phyloP scores from a whole-genome alignment of 352 stramenopile species.

The Phytophthora multivora region DNA sequence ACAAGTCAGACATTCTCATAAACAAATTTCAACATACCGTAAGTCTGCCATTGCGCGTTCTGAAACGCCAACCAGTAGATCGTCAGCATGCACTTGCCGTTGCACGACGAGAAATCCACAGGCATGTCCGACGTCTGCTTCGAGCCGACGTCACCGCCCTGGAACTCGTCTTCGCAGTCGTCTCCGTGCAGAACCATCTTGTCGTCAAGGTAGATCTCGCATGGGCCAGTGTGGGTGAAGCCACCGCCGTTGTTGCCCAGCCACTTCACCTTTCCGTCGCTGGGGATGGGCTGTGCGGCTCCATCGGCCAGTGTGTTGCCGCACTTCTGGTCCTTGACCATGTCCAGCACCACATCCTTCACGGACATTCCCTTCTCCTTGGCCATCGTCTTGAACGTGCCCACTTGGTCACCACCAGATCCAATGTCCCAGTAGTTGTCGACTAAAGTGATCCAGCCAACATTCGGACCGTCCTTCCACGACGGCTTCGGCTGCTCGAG shows the following conservation, averaged over 20 bases:
- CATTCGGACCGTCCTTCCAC: conserved; percentile 3
- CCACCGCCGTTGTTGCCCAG: conserved; percentile 29
- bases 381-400: conserved; percentile 23
- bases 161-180: conserved; percentile 44
- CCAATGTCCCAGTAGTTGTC: conserved; percentile 36
- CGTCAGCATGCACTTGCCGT: conserved; percentile 39
- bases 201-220: conserved; percentile 53
- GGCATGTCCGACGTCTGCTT: conserved; percentile 28
- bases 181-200: conserved; percentile 37
- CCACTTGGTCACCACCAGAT: conserved; percentile 21
- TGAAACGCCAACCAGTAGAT: conserved; percentile 59
- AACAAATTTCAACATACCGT: conserved; percentile 28
- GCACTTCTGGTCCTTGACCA: conserved; percentile 27
- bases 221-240: conserved; percentile 39
- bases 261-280: conserved; percentile 31
- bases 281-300: conserved; percentile 26
- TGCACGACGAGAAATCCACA: conserved; percentile 49
- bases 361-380: conserved; percentile 26
- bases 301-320: conserved; percentile 30
- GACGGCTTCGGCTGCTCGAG: conserved; percentile 20
- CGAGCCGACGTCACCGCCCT: conserved; percentile 18
- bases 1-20: not conserved
- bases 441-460: conserved; percentile 14
- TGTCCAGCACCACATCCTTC: conserved; percentile 33
- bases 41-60: conserved; percentile 40